Evolutionary conservation across 164 flowering plant species (phyloP).

Genomic region (grape (Vitis vinifera)): DNA sequence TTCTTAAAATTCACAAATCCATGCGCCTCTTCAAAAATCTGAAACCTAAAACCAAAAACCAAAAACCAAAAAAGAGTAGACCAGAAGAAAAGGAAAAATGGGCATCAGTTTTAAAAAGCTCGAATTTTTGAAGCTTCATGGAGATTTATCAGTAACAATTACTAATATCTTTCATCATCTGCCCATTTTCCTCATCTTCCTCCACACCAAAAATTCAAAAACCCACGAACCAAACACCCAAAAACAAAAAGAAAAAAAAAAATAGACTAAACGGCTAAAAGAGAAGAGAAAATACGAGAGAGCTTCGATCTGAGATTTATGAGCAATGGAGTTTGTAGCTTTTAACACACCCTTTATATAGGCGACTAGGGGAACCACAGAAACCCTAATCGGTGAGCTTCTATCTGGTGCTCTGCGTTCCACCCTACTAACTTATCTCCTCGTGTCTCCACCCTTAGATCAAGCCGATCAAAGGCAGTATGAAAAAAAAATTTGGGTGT

Average conservation of each 20-base stretch:
- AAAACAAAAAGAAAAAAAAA: neutral
- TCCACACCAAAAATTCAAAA: neutral
- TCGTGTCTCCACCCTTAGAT: no score
- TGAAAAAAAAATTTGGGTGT: no score
- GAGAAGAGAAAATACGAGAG: no score
- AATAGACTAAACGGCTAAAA: neutral
- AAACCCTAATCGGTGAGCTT: no score
- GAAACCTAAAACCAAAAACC: neutral
- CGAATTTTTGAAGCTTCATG: slow-evolving; percentile 23
- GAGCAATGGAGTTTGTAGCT: no score
- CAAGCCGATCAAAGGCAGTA: no score
- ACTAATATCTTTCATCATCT: slow-evolving; percentile 16
- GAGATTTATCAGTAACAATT: slow-evolving; percentile 3
- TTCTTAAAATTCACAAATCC: no score
- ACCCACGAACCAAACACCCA: neutral
- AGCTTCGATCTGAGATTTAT: no score
- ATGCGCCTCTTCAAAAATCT: neutral
- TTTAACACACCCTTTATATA: no score
- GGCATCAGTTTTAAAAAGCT: slow-evolving; percentile 42
- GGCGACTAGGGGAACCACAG: no score
- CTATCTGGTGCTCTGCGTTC: no score
- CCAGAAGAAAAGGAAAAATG: neutral
- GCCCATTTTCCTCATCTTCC: slow-evolving; percentile 7
- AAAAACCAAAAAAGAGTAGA: neutral
- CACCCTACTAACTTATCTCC: no score